These are phyloP conservation scores for Yarrowia phangngaensis DNA, from an alignment of 805 yeast genomes.

Conservation along the genomic window DNA sequence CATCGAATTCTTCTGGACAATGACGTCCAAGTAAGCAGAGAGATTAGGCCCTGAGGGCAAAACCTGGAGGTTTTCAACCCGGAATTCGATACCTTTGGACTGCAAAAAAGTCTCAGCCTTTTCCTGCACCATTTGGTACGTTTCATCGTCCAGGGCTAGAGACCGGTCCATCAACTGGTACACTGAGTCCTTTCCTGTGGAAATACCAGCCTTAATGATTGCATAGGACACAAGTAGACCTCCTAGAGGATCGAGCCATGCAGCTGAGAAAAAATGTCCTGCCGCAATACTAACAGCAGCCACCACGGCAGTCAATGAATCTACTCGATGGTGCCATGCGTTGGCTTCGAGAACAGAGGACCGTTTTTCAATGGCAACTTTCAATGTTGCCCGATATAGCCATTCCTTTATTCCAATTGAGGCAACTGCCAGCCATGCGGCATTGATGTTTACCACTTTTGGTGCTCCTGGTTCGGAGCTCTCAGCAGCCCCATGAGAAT, in stretches of 20 bases:
- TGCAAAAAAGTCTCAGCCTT: slow-evolving; percentile 12
- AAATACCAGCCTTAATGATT: slow-evolving; percentile 79
- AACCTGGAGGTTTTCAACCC: slow-evolving; percentile 20
- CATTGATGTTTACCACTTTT: slow-evolving; percentile 68
- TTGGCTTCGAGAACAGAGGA: slow-evolving; percentile 91
- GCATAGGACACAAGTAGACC: slow-evolving; percentile 80
- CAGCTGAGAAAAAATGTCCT: slow-evolving; percentile 70
- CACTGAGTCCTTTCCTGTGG: slow-evolving; percentile 64
- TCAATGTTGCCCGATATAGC: slow-evolving; percentile 76
- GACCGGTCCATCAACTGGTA: slow-evolving; percentile 65
- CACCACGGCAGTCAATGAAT: slow-evolving; percentile 84
- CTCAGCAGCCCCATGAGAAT: slow-evolving; percentile 40
- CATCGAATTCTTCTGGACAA: background rate
- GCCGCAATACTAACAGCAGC: slow-evolving; percentile 85
- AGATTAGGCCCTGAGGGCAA: slow-evolving; percentile 27
- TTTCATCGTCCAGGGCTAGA: slow-evolving; percentile 25
- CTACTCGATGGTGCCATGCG: slow-evolving; percentile 98
- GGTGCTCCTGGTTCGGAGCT: slow-evolving; percentile 33
- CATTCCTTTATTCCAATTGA: slow-evolving; percentile 86
- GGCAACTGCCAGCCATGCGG: slow-evolving; percentile 93
- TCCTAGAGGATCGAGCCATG: slow-evolving; percentile 89
- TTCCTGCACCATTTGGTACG: slow-evolving; percentile 24
- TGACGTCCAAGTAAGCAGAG: slow-evolving; percentile 9
- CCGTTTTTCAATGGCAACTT: slow-evolving; percentile 70
- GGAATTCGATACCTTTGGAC: slow-evolving; percentile 3